phyloP scores from a whole-genome alignment of 495 filamentous ascomycete genomes.

The Neurospora sp. region DNA sequence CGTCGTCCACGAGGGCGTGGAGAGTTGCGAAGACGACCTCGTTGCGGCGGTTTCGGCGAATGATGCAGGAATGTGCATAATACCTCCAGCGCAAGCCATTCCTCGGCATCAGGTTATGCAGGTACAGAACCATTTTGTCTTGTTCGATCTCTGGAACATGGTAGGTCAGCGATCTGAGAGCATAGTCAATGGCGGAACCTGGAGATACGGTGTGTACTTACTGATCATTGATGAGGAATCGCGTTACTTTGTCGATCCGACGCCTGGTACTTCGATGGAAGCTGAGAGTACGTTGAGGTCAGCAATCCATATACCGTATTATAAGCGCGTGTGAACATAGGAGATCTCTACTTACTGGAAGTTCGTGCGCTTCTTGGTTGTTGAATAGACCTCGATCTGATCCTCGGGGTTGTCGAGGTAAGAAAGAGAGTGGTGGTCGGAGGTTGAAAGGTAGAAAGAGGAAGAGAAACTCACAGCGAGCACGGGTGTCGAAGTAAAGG shows the following conservation, averaged over 20 bases:
- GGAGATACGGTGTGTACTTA: not conserved
- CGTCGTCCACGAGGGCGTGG: not conserved
- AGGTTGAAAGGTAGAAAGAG: no score
- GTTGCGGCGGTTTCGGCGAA: not conserved
- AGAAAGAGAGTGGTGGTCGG: no score
- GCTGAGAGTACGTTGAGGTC: no score
- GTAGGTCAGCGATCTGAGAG: not conserved
- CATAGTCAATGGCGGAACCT: not conserved
- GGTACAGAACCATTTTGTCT: not conserved
- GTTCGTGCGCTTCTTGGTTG: no score
- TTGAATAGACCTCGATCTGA: no score
- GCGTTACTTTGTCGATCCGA: not conserved
- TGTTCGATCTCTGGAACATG: not conserved
- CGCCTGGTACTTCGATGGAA: not conserved
- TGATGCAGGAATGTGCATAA: not conserved
- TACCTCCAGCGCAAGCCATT: not conserved
- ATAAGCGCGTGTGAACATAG: no score
- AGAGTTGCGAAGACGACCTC: not conserved
- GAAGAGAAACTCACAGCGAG: no score
- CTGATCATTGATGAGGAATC: not conserved
- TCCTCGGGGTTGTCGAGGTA: no score
- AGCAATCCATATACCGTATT: no score
- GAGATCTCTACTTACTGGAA: no score
- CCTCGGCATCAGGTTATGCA: not conserved
- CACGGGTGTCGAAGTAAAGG: no score